These are phyloP conservation scores for Crithidia sp. DNA, from an alignment of 208 protist genomes.

Conservation along the genomic window DNA sequence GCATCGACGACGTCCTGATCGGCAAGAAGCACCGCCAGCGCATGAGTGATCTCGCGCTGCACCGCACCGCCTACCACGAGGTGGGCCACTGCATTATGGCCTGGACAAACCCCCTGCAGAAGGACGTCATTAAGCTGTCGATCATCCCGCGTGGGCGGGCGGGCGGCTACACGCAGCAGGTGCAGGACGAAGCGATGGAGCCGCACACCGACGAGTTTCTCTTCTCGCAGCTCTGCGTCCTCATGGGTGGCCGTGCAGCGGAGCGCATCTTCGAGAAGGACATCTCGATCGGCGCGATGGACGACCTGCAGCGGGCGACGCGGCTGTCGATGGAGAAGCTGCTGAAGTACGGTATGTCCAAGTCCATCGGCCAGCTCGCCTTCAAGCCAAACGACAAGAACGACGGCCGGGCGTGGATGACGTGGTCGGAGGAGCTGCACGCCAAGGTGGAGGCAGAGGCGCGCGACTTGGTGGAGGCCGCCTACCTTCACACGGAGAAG, in stretches of 20 bases:
- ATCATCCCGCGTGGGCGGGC: conserved; percentile 91
- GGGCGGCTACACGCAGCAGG: conserved; percentile 93
- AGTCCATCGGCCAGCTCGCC: conserved; percentile 81
- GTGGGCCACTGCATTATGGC: conserved; percentile 97
- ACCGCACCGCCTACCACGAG: conserved; percentile 97
- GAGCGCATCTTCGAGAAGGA: conserved; percentile 88
- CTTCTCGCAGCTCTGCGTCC: conserved; percentile 90
- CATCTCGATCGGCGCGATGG: conserved; percentile 92
- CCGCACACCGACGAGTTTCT: conserved; percentile 87
- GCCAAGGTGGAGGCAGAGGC: conserved; percentile 87
- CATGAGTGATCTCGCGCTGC: conserved; percentile 83
- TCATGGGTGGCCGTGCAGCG: conserved; percentile 90
- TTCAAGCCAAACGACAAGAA: conserved; percentile 91
- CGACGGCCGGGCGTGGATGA: conserved; percentile 91
- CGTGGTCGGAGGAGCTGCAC: conserved; percentile 88
- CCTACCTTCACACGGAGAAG: conserved; percentile 77
- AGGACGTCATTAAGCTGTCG: conserved; percentile 93
- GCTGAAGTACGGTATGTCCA: conserved; percentile 90
- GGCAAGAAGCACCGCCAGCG: conserved; percentile 94
- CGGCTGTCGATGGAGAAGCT: conserved; percentile 89
- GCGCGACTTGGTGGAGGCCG: conserved; percentile 64
- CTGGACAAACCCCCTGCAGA: conserved; percentile 87
- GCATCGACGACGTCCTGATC: conserved; percentile 93
- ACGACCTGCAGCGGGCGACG: conserved; percentile 92
- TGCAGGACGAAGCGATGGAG: conserved; percentile 91